Evolutionary conservation across 768 basidiomycete genomes (phyloP), one percentile per base, ranked within the genome.

Genomic region (Boletus sp.): DNA sequence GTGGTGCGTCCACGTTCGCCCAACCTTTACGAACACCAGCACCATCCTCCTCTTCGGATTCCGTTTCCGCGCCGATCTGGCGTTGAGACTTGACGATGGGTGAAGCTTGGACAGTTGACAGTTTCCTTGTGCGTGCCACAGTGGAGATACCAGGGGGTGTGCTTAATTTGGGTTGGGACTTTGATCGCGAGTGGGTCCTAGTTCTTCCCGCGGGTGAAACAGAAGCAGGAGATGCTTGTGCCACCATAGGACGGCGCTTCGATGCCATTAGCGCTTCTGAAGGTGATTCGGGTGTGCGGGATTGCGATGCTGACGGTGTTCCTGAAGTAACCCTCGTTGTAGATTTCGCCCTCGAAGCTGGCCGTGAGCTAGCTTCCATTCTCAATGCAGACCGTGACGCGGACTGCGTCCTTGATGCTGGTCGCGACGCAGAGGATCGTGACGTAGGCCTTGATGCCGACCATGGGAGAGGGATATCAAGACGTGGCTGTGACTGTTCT

Each of bases 401-500:
- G 1, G 57, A 59, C 28, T 60, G 64, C 5, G 32, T 52, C 45
- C 59, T 54, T 10, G 67, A 65, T 20, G 52, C 33, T 5, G 62
- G 41, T n/a, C 50, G 61, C 18, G 69, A 63, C 9, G 30, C 29
- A 20, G 69, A 60, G 5, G 54, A 51, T 24, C 48, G 60, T 15
- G 60, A 50, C 1, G 59, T 14, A 37, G 70, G 54, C 28, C 56
- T 51, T 29, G 66, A 63, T 32, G 54, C 46, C 28, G 71, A 72
- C 75, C 70, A 73, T 1, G 73, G 77, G 18, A 76, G 64, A 42
- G 72, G 64, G 33, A 73, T 68, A 24, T 76, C 73, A 17, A 72
- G 64, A 48, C 67, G 75, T 11, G 73, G 62, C 11, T 55, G 36
- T 10, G 65, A 63, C 5, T 57, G 53, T 15, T 71, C 74, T 40